Conservation (phyloP, 2,329 filamentous ascomycete species). For the Blastomyces silverae region DNA sequence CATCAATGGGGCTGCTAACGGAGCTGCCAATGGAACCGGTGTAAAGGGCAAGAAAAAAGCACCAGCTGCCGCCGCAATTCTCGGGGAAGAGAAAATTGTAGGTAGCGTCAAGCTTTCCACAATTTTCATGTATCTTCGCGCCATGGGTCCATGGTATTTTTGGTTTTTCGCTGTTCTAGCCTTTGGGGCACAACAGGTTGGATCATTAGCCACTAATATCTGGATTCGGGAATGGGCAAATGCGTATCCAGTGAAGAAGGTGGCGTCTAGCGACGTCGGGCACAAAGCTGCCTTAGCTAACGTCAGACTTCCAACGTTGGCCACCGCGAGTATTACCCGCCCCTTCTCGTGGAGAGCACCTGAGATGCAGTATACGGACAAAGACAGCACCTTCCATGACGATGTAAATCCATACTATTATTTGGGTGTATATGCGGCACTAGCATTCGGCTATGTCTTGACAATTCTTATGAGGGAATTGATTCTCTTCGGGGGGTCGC, state of each 20-base stretch:
- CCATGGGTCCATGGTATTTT: constrained; percentile 98
- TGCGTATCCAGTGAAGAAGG: constrained; percentile 59
- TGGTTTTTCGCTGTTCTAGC: constrained; percentile 70
- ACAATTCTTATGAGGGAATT: constrained; percentile 76
- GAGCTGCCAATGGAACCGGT: constrained; percentile 31
- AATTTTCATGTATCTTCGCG: constrained; percentile 72
- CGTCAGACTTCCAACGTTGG: constrained; percentile 35
- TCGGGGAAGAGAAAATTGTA: constrained; percentile 69
- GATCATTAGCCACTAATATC: constrained; percentile 78
- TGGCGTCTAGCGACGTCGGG: constrained; percentile 29
- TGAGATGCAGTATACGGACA: constrained; percentile 25
- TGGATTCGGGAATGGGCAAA: constrained; percentile 97
- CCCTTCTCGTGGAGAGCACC: constrained; percentile 29
- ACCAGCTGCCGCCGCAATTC: constrained; percentile 40
- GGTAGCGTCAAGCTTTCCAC: constrained; percentile 85
- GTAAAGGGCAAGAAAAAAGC: constrained; percentile 38
- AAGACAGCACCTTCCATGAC: constrained; percentile 21
- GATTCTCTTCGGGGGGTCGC: constrained; percentile 85
- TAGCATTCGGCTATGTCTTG: constrained; percentile 70
- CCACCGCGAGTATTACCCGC: constrained; percentile 33
- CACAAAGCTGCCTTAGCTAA: constrained; percentile 39
- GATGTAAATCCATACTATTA: constrained; percentile 79
- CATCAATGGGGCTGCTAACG: constrained; percentile 33
- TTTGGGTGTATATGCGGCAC: constrained; percentile 69
- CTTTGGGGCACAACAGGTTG: constrained; percentile 76